Evolutionary conservation across 1,284 basidiomycete genomes (phyloP), one percentile per base, ranked within the genome.

Genomic region (Fomitiporia mediterranea): DNA sequence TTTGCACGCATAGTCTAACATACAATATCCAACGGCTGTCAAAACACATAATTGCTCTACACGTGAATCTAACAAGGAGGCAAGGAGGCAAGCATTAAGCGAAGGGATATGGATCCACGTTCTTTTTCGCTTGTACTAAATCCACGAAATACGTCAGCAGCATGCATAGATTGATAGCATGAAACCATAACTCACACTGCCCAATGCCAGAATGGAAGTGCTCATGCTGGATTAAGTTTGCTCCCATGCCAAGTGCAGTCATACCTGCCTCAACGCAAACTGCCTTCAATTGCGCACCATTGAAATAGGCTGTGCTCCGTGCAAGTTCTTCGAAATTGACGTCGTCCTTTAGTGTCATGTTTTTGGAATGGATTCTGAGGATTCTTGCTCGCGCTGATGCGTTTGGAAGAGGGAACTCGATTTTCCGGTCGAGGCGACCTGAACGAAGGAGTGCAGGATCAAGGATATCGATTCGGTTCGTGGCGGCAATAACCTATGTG

Each of bases 201-300:
- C 93, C 83, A 61, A 97, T 94, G 63, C 94, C 94, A 63, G 83
- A 88, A 67, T 95, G 75, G 81, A 95, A 97, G 70, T 97, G 93
- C 71, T 98, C 94, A 65, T 97, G 94, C 25, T 80, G 84, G 58
- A 98, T 75, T 70, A 86, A 86, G n/a, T 84, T 84, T 15, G 94
- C 93, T 43, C 95, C 95, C 70, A 98, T 94, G 62, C 96, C 77
- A 46, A 99, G 74, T 17, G 95, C 90, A 67, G 98, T 96, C 97
- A 99, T 99, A 60, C 97, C 96, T 25, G 96, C 96, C 74, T 98
- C 95, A 11, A 98, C 89, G 75, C 95, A 94, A 21, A 98, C 88
- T 30, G 94, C 94, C 75, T 95, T 95, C 65, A 93, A 72, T 64
- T 83, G 81, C 2, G 82, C 82, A 25, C 80, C 86, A 67, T 89